These are phyloP conservation scores for Penicillium flavigenum DNA, from an alignment of 495 filamentous ascomycete species.

Conservation along the genomic window DNA sequence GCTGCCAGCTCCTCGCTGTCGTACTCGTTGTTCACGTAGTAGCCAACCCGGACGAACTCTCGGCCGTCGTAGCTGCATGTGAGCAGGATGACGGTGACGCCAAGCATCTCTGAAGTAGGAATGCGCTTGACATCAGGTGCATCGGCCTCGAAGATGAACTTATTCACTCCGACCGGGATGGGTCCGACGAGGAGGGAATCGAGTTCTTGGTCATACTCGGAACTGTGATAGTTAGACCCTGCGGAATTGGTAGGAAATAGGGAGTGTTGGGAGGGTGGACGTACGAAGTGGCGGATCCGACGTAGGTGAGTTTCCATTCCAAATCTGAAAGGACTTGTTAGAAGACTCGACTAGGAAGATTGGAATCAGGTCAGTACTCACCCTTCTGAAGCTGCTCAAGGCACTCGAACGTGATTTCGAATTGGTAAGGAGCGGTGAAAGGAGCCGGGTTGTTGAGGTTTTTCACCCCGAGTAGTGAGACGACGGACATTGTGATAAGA, in stretches of 20 bases:
- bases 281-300: conserved; percentile 95
- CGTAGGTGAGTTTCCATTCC: conserved; percentile 99
- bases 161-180: conserved; percentile 95
- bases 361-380: conserved; percentile 33
- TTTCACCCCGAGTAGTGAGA: conserved; percentile 91
- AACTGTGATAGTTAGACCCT: conserved; percentile 48
- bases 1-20: conserved; percentile 82
- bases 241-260: conserved; percentile 13
- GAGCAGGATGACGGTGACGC: conserved; percentile 94
- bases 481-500: conserved; percentile 79
- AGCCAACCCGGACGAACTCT: conserved; percentile 97
- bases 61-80: conserved; percentile 94
- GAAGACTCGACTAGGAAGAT: background rate
- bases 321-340: conserved; percentile 61
- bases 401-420: conserved; percentile 99
- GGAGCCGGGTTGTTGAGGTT: conserved; percentile 94
- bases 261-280: conserved; percentile 28
- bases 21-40: conserved; percentile 99
- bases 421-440: conserved; percentile 85
- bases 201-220: conserved; percentile 96
- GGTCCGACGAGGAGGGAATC: conserved; percentile 95
- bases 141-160: conserved; percentile 97
- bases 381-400: conserved; percentile 90
- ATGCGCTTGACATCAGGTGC: conserved; percentile 85
- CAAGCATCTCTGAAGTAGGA: conserved; percentile 89